A percentile compares a stretch with the other conserved stretches of the same genome.
These are phyloP conservation scores for Flaveria ramosissima DNA, from an alignment of 129 eudicot species.

Conservation along the genomic window DNA sequence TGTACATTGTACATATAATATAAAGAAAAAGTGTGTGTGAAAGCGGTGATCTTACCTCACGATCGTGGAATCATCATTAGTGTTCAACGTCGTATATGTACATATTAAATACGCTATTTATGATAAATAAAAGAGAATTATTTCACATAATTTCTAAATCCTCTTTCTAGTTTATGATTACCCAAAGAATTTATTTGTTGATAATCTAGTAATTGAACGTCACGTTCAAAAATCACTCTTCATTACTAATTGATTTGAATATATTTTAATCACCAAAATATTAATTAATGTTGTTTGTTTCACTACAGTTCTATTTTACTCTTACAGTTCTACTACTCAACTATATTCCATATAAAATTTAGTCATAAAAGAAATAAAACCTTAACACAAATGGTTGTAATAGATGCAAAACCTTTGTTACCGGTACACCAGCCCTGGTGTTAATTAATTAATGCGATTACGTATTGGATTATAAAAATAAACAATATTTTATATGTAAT, in stretches of 20 bases:
- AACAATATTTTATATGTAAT: not conserved
- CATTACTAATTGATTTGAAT: not conserved
- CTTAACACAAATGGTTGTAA: too few species aligned
- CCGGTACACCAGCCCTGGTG: too few species aligned
- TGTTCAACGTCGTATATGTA: not conserved
- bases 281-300: too few species aligned
- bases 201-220: too few species aligned
- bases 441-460: not conserved
- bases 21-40: not conserved
- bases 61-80: not conserved
- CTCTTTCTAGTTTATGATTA: not conserved
- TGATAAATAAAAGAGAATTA: not conserved
- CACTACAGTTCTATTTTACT: too few species aligned
- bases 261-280: not conserved
- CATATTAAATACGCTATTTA: not conserved
- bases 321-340: too few species aligned
- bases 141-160: not conserved
- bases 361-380: not conserved
- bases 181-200: too few species aligned
- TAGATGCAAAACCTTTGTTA: too few species aligned
- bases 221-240: not conserved
- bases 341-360: too few species aligned
- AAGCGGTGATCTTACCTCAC: conserved; percentile 4
- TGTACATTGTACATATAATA: not conserved
- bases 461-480: not conserved